phyloP scores from a whole-genome alignment of 1,139 yeast genomes.

The Hemisphaericaspora xylofermentans region DNA sequence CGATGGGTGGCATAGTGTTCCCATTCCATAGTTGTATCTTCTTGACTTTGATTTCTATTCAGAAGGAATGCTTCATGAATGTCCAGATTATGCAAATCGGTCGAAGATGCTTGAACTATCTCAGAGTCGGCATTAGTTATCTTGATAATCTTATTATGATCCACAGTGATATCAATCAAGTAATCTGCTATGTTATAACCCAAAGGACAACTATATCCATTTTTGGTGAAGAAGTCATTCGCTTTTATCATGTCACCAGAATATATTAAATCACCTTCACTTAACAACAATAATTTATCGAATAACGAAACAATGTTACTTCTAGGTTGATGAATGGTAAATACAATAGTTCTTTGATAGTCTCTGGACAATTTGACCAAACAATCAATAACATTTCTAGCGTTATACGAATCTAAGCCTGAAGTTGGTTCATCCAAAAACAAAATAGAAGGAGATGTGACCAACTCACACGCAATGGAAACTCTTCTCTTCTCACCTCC shows the following conservation, averaged over 20 bases:
- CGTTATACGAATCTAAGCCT: slow-evolving; percentile 91
- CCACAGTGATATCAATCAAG: slow-evolving; percentile 84
- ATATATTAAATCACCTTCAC: slow-evolving; percentile 83
- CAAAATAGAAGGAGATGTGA: slow-evolving; percentile 78
- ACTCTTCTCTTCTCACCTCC: slow-evolving; percentile 93
- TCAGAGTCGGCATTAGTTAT: slow-evolving; percentile 24
- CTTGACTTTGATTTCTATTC: slow-evolving; percentile 32
- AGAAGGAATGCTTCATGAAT: slow-evolving; percentile 39
- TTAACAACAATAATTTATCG: slow-evolving; percentile 75
- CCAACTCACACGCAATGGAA: slow-evolving; percentile 86
- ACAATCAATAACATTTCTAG: slow-evolving; percentile 85
- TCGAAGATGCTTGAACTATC: slow-evolving; percentile 16
- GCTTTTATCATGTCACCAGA: slow-evolving; percentile 79
- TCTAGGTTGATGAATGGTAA: slow-evolving; percentile 97
- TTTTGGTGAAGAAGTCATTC: slow-evolving; percentile 67
- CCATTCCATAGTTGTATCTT: slow-evolving; percentile 80
- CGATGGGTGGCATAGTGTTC: slow-evolving; percentile 85
- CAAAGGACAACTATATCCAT: slow-evolving; percentile 81
- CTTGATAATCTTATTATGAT: slow-evolving; percentile 39
- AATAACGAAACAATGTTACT: slow-evolving; percentile 90
- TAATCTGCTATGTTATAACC: slow-evolving; percentile 95
- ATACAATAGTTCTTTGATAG: slow-evolving; percentile 81
- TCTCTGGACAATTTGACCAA: slow-evolving; percentile 77
- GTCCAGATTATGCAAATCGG: slow-evolving; percentile 28
- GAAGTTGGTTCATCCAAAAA: slow-evolving; percentile 92